A percentile compares a stretch with the other conserved stretches of the same genome.
These are phyloP conservation scores for Quercus tomentella DNA, from an alignment of 331 rosid species.

Conservation along the genomic window DNA sequence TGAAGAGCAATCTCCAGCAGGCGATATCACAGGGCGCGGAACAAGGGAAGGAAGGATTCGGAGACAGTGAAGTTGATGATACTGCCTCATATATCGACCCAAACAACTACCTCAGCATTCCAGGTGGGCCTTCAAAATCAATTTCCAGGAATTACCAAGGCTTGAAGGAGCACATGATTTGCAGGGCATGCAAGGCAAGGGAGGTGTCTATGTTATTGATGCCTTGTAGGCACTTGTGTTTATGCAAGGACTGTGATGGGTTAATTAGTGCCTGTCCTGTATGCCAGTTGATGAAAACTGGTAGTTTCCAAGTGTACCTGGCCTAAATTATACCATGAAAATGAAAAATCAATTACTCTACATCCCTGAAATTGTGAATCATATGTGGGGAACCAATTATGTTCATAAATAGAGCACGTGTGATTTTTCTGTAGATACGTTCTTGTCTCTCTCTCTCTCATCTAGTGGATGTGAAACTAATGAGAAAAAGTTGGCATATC, in stretches of 20 bases:
- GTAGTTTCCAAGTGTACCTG: constrained; percentile 53
- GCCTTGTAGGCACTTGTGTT: constrained; percentile 79
- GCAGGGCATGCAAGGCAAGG: constrained; percentile 61
- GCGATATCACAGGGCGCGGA: constrained; percentile 85
- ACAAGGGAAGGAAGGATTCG: constrained; percentile 90
- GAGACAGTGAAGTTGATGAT: constrained; percentile 91
- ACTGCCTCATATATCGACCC: constrained; percentile 65
- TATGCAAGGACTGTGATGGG: constrained; percentile 74
- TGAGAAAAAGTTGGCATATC: too few relatives aligned
- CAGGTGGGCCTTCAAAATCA: constrained; percentile 27
- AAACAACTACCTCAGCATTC: constrained; percentile 45
- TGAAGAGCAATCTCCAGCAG: constrained; percentile 77
- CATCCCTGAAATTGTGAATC: not conserved
- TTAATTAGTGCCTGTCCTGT: constrained; percentile 59
- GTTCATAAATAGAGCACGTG: not conserved
- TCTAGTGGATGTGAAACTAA: too few relatives aligned
- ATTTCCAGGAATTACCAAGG: constrained; percentile 31
- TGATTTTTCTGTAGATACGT: not conserved
- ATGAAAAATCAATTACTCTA: constrained; percentile 4
- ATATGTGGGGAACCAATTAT: not conserved
- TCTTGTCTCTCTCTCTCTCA: not conserved
- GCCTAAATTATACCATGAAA: constrained; percentile 38
- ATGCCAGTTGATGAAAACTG: constrained; percentile 61
- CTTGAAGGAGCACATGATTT: constrained; percentile 40
- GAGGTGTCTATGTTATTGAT: constrained; percentile 71